phyloP scores from a whole-genome alignment of 176 grass and related monocot species.

The Rhipidocladum racemiflorum region DNA sequence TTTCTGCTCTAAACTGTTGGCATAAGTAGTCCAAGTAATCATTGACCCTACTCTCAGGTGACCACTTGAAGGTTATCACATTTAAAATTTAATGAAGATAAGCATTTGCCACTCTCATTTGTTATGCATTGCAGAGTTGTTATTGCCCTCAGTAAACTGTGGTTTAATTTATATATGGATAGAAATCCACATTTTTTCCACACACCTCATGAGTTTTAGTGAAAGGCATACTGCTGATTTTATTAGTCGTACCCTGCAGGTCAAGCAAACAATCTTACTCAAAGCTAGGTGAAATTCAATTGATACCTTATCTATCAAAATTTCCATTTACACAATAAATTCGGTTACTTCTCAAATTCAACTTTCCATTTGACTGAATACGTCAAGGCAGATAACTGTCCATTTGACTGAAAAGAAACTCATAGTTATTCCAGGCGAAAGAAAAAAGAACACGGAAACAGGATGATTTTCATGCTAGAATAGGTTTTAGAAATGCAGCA shows the following conservation, averaged over 20 bases:
- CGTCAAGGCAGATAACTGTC: not conserved
- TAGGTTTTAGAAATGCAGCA: not conserved
- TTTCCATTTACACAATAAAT: not conserved
- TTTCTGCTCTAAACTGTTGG: not conserved
- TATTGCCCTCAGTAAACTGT: not conserved
- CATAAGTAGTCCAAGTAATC: not conserved
- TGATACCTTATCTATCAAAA: not conserved
- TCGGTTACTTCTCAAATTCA: not conserved
- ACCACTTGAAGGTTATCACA: too few species aligned
- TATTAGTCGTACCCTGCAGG: not conserved
- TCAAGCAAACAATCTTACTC: not conserved
- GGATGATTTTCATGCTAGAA: not conserved
- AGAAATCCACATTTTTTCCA: not conserved
- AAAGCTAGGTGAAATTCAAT: not conserved
- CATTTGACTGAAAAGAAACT: not conserved
- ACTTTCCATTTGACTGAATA: not conserved
- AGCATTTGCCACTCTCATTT: not conserved
- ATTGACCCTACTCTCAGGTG: not conserved
- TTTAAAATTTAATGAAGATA: not conserved
- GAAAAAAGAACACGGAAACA: not conserved
- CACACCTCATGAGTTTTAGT: not conserved
- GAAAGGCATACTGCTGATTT: not conserved
- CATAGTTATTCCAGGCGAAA: not conserved
- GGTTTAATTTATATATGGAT: not conserved
- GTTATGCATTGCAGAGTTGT: not conserved